phyloP scores from a whole-genome alignment of 352 stramenopile genomes.

The Phytophthora citricola region DNA sequence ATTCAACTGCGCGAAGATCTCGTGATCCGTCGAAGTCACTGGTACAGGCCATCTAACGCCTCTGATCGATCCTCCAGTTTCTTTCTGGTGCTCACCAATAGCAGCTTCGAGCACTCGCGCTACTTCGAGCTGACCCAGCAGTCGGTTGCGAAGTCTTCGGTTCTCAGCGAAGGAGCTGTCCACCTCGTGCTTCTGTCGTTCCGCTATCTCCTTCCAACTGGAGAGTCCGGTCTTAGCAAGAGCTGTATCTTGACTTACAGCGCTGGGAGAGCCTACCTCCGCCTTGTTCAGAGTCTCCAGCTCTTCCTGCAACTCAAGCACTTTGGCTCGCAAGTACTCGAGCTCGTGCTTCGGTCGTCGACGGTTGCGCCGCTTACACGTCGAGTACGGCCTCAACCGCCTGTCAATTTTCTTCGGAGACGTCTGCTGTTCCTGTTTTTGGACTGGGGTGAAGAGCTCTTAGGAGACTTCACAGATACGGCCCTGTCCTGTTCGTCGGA shows the following conservation, averaged over 20 bases:
- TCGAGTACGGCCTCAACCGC: constrained; percentile 23
- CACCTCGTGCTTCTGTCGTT: constrained; percentile 26
- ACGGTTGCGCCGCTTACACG: constrained; percentile 30
- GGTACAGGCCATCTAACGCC: background rate
- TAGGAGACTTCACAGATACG: background rate
- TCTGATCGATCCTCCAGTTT: constrained; percentile 1
- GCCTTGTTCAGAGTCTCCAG: constrained; percentile 16
- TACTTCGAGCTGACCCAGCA: constrained; percentile 33
- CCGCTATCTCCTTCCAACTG: constrained; percentile 29
- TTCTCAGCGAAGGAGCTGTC: constrained; percentile 30
- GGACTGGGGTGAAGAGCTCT: background rate
- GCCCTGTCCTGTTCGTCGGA: constrained; percentile 10
- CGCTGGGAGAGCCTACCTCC: constrained; percentile 1
- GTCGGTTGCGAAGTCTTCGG: constrained; percentile 24
- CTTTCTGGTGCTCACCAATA: constrained; percentile 29
- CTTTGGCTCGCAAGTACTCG: constrained; percentile 36
- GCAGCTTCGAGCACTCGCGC: constrained; percentile 32
- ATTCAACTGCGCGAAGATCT: constrained; percentile 35
- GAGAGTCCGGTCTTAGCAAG: constrained; percentile 12
- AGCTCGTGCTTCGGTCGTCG: constrained; percentile 45
- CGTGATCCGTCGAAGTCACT: constrained; percentile 11
- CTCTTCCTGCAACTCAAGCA: constrained; percentile 32
- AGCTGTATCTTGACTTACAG: background rate
- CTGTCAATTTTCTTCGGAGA: constrained; percentile 30
- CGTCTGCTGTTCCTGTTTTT: background rate